Conservation (phyloP, 2,329 filamentous ascomycete genomes). For the Fusarium pseudonygamai region DNA sequence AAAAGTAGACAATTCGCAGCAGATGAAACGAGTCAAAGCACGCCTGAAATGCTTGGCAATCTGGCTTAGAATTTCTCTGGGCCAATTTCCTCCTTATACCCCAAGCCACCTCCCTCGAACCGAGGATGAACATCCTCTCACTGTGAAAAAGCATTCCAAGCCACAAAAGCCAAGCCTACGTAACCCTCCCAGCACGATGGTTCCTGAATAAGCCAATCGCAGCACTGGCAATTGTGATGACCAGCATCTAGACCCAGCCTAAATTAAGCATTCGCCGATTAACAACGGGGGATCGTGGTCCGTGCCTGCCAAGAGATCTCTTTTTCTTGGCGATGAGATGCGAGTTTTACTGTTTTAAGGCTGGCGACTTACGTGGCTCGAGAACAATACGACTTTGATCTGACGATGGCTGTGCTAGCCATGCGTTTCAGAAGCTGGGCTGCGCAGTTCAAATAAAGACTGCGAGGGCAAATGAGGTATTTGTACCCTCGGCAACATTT, state of each 20-base stretch:
- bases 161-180: background rate
- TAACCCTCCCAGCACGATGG: background rate
- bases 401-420: background rate
- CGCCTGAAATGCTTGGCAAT: background rate
- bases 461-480: background rate
- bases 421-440: background rate
- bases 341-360: background rate
- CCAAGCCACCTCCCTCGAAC: background rate
- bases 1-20: rapidly evolving
- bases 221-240: background rate
- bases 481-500: rapidly evolving
- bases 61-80: background rate
- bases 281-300: background rate
- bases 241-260: background rate
- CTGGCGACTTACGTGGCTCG: background rate
- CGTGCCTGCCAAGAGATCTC: background rate
- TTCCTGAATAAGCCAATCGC: background rate
- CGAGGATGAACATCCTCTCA: background rate
- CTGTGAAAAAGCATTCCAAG: background rate
- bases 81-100: background rate
- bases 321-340: background rate
- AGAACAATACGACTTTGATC: background rate
- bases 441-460: too few species aligned
- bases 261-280: background rate
- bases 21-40: background rate